Evolutionary conservation across 2,329 filamentous ascomycete genomes (phyloP), one percentile per base, ranked within the genome.

Genomic region (Xylariales sp.): DNA sequence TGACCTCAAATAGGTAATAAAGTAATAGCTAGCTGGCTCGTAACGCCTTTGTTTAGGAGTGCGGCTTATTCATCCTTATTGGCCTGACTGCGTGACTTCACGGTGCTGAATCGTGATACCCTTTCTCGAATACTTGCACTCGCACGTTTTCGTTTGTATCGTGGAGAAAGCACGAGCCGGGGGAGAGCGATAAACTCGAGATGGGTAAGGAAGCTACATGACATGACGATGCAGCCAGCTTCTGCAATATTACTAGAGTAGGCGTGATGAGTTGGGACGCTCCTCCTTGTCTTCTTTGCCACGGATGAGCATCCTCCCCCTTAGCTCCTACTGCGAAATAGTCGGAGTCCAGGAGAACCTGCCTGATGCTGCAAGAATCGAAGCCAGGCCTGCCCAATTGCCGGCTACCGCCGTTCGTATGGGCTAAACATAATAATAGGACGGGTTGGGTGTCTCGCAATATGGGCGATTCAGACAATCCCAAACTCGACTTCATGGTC

Each of bases 351-450:
- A 32, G 1, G 55, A 34, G 30, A 34, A 14, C 32, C 55, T 59
- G 41, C 48, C 12, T 48, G 5, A 18, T 30, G 3, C 46, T 16
- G 34, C 10, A 53, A 36, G 6, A 46, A 58, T 46, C 23, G 36
- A 18, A 64, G 48, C n/a, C 28, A 48, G 46, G 18, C 54, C 58
- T 65, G 34, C 67, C 59, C 14, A 32, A 18, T 23, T 48, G 18
- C 56, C 10, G 28, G 23, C 39, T 16, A 16, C 8, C 8, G 3
- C 18, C 14, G 45, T 6, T 10, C 46, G 46, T 14, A 7, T 30
- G 23, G 3, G n/a, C 18, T 43, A 8, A 23, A 32, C 49, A n/a
- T n/a, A 34, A 43, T 28, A 10, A 36, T 9, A 7, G 3, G 12
- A 2, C 3, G 23, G 23, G 23, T 23, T 23, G 23, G 23, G 23